Conservation (phyloP, 352 stramenopile species). For the Phytophthora palmivora region DNA sequence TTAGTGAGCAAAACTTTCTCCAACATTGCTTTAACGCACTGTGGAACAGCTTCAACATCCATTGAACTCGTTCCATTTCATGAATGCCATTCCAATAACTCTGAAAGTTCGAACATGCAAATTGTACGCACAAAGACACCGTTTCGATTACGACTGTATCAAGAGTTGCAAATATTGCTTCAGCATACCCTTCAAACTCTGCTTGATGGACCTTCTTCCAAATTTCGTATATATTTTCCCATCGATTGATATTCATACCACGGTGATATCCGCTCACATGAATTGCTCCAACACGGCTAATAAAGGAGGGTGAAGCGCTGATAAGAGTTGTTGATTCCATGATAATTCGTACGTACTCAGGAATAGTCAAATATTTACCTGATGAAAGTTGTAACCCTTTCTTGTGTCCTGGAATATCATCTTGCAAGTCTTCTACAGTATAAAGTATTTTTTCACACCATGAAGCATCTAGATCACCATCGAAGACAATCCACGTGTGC, state of each 20-base stretch:
- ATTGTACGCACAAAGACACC: conserved; percentile 40
- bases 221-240: conserved; percentile 39
- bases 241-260: conserved; percentile 22
- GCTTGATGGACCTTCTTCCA: conserved; percentile 51
- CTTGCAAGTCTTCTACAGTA: conserved; percentile 30
- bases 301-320: conserved; percentile 59
- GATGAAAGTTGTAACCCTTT: conserved; percentile 46
- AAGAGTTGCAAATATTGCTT: conserved; percentile 49
- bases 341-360: conserved; percentile 47
- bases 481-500: conserved; percentile 72
- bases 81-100: neutral
- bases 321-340: conserved; percentile 62
- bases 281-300: conserved; percentile 54
- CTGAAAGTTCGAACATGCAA: conserved; percentile 53
- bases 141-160: conserved; percentile 55
- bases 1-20: conserved; percentile 58
- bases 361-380: conserved; percentile 48
- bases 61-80: conserved; percentile 22
- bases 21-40: conserved; percentile 61
- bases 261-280: conserved; percentile 28
- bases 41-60: conserved; percentile 57
- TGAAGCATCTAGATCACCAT: conserved; percentile 52
- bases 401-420: conserved; percentile 11
- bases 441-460: conserved; percentile 67
- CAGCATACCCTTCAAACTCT: conserved; percentile 38